Evolutionary conservation across 2,329 filamentous ascomycete species (phyloP), one percentile per base, ranked within the genome.

Genomic region (Drechslerella dactyloides): DNA sequence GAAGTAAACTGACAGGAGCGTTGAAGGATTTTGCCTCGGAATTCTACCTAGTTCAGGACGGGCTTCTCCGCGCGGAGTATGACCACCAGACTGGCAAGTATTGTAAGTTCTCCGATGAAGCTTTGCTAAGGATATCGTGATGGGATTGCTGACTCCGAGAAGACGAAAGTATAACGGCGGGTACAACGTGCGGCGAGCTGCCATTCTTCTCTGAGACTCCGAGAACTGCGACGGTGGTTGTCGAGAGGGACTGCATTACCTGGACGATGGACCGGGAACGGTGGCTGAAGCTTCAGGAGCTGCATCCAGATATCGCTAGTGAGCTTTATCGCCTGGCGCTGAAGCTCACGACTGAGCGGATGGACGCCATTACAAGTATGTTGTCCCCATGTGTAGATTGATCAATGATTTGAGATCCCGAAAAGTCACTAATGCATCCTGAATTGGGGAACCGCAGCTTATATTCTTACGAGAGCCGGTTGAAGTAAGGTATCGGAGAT

Each of bases 151-250:
- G 24, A 70, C 17, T 46, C n/a, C 23, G 10, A 50, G 23, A 24
- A 73, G 69, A 73, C 27, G 69, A 73, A 35, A 73, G 69, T 37
- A 73, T 73, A n/a, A 66, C 63, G 7, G 69, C 69, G 11, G 75
- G 75, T 15, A 94, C 94, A 1, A 97, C 94, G 0, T 97, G 93
- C 76, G 94, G 94, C 37, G 94, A 99, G 81, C 81, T 99, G 59
- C 94, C 94, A 0, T 99, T 99, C 82, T 99, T 99, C 81, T 91
- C 89, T 1, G 90, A 96, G 77, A 97, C 93, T 1, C 84, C 86
- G 58, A 85, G 94, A 17, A 97, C 93, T 2, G 92, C 92, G 1
- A 96, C 90, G 0, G 92, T 96, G 10, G 84, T 88, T 48, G 91
- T 91, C 1, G 93, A 97, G 78, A 85, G 88, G 60, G 88, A 93